These are phyloP conservation scores for Madurella fahalii DNA, from an alignment of 2,329 filamentous ascomycete genomes.

Conservation along the genomic window DNA sequence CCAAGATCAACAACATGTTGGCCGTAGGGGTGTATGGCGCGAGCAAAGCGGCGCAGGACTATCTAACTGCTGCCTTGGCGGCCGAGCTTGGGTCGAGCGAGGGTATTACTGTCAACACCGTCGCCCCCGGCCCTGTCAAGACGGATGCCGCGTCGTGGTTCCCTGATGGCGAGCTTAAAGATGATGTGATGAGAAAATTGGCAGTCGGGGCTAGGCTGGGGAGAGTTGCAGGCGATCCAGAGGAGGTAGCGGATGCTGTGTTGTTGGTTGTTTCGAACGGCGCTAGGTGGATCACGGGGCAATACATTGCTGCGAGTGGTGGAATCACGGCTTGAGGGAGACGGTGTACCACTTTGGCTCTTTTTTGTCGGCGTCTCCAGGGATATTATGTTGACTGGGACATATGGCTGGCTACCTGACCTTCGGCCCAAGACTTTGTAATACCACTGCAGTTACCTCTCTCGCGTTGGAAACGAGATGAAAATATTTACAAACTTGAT, in stretches of 20 bases:
- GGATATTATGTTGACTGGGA: no score
- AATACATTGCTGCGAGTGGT: constrained; percentile 38
- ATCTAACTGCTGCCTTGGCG: constrained; percentile 33
- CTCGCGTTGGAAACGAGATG: no score
- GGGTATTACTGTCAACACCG: constrained; percentile 42
- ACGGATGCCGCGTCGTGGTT: constrained; percentile 32
- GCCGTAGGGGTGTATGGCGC: constrained; percentile 27
- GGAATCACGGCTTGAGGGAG: constrained; percentile 26
- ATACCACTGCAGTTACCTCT: no score
- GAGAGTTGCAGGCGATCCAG: constrained; percentile 32
- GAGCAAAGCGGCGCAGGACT: constrained; percentile 35
- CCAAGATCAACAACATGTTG: constrained; percentile 20
- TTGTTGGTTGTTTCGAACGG: constrained; percentile 37
- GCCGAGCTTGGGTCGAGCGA: constrained; percentile 34
- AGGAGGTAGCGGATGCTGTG: constrained; percentile 42
- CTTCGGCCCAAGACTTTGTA: no score
- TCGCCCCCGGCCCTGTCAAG: constrained; percentile 37
- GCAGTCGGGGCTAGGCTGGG: constrained; percentile 31
- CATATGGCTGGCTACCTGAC: no score
- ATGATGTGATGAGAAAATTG: constrained; percentile 23
- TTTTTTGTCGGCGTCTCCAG: no score
- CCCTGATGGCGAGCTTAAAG: constrained; percentile 6
- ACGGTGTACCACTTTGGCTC: no score
- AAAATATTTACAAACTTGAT: no score
- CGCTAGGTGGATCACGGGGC: constrained; percentile 42